Base-by-base conservation (phyloP, 805 yeast genomes). In the Kregervanrija fluxuum region DNA sequence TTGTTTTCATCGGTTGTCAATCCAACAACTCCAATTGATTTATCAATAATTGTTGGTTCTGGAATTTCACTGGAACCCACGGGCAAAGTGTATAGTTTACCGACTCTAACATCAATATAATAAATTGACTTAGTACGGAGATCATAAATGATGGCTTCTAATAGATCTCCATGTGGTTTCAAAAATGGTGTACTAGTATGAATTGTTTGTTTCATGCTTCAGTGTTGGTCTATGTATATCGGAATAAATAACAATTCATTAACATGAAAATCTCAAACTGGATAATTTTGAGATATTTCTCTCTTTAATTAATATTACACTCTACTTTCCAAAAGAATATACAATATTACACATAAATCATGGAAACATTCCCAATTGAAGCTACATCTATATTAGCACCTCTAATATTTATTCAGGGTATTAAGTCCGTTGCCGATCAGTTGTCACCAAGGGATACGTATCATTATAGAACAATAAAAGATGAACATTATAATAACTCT, bases 141-240 rank as follows among this genome's bases (percentile, higher is more conserved):
- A 49, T 80, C 77, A 57, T 79, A 82, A 2, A 85, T 74, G 51
- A 82, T 66, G n/a, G 90, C 90, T 57, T 84, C 93, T 8, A 79
- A 66, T 5, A 84, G 65, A 44, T 83, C 49, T 43, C 73, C 77
- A 47, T 45, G 53, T 38, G 59, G 53, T 30, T 47, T 43, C 38
- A 61, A 50, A 34, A 57, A 62, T 31, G 60, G 57, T 22, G 28
- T 22, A 22, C 28, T 22, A 4, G 28, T 22, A 22, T 22, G 28
- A 22, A 22, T 22, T 22, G 28, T 22, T 22, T 22, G 28, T 6
- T 22, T 22, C 28, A 22, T 22, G 28, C 8, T 22, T 22, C 8
- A 22, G 8, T 22, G 4, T 22, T 22, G 2, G 28, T 22, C 28
- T 22, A 6, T 22, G 28, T 22, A 22, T 5, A 22, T 22, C 6